Conservation (phyloP, 225 moss, liverwort and hornwort genomes). For the Marchantia paleacea region DNA sequence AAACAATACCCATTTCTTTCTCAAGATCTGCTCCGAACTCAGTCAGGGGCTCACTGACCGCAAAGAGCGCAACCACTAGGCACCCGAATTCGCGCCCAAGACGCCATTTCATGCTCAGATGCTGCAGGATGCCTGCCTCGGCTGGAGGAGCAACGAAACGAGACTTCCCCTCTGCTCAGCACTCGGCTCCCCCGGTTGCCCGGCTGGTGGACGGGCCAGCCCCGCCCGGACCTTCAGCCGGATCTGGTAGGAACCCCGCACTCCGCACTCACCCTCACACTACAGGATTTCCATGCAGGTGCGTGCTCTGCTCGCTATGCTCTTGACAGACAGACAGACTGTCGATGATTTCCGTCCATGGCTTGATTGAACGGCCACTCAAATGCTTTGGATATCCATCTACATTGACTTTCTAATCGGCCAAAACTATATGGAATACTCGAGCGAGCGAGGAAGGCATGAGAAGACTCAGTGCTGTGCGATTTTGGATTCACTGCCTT, state of each 20-base stretch:
- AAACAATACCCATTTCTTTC: constrained; percentile 4
- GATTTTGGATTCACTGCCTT: background rate
- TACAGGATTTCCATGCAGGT: background rate
- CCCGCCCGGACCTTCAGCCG: constrained; percentile 1
- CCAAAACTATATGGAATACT: background rate
- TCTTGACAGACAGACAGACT: background rate
- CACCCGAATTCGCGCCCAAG: constrained; percentile 9
- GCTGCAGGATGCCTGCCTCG: constrained; percentile 14
- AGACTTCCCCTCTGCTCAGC: background rate
- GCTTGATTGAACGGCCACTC: background rate
- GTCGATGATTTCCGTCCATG: background rate
- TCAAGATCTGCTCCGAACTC: background rate
- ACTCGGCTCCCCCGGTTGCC: background rate
- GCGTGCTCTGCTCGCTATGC: background rate
- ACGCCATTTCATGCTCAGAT: background rate
- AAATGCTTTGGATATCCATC: background rate
- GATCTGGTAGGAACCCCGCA: too few species aligned
- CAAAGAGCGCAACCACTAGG: background rate
- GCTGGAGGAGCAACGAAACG: background rate
- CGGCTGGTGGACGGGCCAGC: constrained; percentile 1
- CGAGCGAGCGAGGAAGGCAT: background rate
- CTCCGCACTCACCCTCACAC: background rate
- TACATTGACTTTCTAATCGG: background rate
- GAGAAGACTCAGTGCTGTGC: background rate
- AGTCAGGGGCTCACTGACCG: background rate